Percentiles rank a stretch among this genome's conserved stretches.
Evolutionary conservation across 1,139 yeast species (phyloP).

Genomic region (Debaryomyces psychrophilus): DNA sequence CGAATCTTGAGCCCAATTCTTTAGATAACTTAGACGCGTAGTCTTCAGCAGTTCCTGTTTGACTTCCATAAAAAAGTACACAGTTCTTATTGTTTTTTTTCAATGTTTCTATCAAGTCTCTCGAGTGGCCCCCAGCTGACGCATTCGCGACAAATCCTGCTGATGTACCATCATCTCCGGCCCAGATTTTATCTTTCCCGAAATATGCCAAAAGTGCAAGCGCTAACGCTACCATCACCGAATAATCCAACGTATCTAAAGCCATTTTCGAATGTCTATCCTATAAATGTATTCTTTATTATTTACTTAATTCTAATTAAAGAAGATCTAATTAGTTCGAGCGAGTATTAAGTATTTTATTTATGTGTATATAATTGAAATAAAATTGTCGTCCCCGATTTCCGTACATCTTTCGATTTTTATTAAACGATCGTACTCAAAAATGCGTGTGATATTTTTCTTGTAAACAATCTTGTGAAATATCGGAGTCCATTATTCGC

Average conservation of each 20-base stretch:
- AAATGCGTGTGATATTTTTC: slow-evolving; percentile 1
- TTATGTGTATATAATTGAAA: not conserved
- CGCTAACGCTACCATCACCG: slow-evolving; percentile 67
- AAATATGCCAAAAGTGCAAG: slow-evolving; percentile 67
- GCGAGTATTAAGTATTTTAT: not conserved
- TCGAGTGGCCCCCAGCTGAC: slow-evolving; percentile 42
- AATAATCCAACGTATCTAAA: slow-evolving; percentile 69
- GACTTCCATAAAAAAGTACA: slow-evolving; percentile 89
- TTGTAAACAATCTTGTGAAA: not conserved
- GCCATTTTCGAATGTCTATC: slow-evolving; percentile 31
- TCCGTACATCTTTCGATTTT: not conserved
- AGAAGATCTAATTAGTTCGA: not conserved
- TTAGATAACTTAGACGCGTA: slow-evolving; percentile 89
- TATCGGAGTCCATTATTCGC: not conserved
- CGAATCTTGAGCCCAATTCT: slow-evolving; percentile 82
- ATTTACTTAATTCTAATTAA: not conserved
- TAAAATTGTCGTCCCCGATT: not conserved
- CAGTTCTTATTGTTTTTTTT: slow-evolving; percentile 70
- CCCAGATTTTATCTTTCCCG: slow-evolving; percentile 62
- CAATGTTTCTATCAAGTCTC: slow-evolving; percentile 69
- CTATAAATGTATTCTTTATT: slow-evolving; percentile 1
- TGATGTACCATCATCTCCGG: slow-evolving; percentile 31
- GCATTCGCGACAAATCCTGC: slow-evolving; percentile 47
- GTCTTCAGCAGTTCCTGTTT: slow-evolving; percentile 99
- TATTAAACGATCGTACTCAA: slow-evolving; percentile 3